These are phyloP conservation scores for Talaromyces sp. DNA, from an alignment of 2,329 filamentous ascomycete genomes.

Conservation along the genomic window DNA sequence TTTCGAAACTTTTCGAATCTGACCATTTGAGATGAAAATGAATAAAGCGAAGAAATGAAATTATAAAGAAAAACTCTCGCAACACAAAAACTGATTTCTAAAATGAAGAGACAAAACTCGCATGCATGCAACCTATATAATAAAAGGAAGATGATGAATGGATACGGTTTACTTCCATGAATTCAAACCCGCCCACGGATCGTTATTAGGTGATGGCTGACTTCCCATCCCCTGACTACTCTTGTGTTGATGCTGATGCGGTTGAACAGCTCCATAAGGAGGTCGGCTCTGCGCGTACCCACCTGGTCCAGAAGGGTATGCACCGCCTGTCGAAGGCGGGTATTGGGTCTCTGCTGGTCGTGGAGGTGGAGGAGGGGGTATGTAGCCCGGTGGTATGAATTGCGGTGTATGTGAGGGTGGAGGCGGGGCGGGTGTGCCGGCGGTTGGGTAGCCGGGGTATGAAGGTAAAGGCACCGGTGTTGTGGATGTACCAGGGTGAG, in stretches of 20 bases:
- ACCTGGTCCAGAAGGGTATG: slow-evolving; percentile 53
- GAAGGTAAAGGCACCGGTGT: slow-evolving; percentile 20
- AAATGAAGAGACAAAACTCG: neutral
- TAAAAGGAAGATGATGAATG: neutral
- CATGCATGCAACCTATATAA: neutral
- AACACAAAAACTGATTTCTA: neutral
- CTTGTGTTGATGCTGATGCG: slow-evolving; percentile 35
- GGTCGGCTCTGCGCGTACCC: slow-evolving; percentile 53
- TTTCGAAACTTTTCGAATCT: neutral
- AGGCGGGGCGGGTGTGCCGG: slow-evolving; percentile 25
- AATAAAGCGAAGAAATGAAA: neutral
- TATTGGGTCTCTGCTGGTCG: slow-evolving; percentile 53
- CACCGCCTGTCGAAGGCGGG: slow-evolving; percentile 45
- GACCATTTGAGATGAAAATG: neutral
- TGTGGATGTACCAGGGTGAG: slow-evolving; percentile 15
- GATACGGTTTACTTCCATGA: slow-evolving; percentile 62
- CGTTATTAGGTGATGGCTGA: slow-evolving; percentile 31
- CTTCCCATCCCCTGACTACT: slow-evolving; percentile 32
- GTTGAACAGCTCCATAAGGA: slow-evolving; percentile 32
- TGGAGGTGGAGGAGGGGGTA: slow-evolving; percentile 64
- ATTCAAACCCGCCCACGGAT: slow-evolving; percentile 69
- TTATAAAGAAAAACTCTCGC: neutral
- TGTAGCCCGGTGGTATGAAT: slow-evolving; percentile 59
- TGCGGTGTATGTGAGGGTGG: slow-evolving; percentile 38
- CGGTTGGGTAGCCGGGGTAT: slow-evolving; percentile 32